Percentiles rank a stretch among this genome's conserved stretches.
Evolutionary conservation across 345 rosid species (phyloP).

Genomic region (Acer yangbiense): DNA sequence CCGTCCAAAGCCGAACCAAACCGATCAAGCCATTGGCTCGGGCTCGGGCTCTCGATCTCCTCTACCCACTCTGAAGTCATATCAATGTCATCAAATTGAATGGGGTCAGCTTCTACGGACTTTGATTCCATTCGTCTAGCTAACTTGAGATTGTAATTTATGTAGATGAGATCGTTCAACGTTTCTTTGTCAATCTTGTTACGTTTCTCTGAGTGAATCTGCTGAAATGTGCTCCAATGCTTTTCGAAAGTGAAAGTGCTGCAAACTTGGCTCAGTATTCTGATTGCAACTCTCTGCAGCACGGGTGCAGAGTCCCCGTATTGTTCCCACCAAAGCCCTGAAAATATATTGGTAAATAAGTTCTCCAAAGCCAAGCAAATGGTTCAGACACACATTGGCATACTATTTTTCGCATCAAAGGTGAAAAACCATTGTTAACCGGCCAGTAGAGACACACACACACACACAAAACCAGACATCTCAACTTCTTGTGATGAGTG

Average conservation of each 20-base stretch:
- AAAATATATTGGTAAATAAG: not conserved
- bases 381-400: not conserved
- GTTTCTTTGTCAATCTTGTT: conserved; percentile 82
- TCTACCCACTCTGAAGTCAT: conserved; percentile 97
- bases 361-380: not conserved
- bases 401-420: not conserved
- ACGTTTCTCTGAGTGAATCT: conserved; percentile 79
- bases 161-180: conserved; percentile 59
- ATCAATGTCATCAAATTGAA: conserved; percentile 72
- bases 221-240: conserved; percentile 81
- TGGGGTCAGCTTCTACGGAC: conserved; percentile 59
- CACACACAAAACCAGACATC: not conserved
- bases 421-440: not conserved
- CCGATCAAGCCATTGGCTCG: conserved; percentile 84
- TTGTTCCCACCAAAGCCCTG: conserved; percentile 98
- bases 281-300: conserved; percentile 77
- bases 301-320: conserved; percentile 88
- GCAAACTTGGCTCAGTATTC: conserved; percentile 88
- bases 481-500: not conserved
- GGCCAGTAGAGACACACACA: not conserved
- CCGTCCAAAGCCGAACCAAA: conserved; percentile 79
- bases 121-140: conserved; percentile 54
- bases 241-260: conserved; percentile 72
- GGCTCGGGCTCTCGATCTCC: conserved; percentile 70
- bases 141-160: conserved; percentile 77